Evolutionary conservation across 2,329 filamentous ascomycete species (phyloP), one percentile per base, ranked within the genome.

Genomic region (Claviceps spartinae): DNA sequence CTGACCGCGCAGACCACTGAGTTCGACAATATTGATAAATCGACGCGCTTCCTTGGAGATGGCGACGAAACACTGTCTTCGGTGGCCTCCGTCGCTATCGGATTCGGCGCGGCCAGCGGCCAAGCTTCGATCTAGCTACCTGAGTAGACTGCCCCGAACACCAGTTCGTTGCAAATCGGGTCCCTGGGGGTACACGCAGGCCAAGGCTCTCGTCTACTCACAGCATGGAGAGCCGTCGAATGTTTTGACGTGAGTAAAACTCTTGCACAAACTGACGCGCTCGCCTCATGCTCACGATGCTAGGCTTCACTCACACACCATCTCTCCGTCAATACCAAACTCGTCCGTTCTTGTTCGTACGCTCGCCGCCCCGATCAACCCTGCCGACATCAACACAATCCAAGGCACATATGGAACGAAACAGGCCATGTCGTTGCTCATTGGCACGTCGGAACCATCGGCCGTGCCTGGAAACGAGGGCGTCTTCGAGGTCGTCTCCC

Each of bases 321-420:
- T 91, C 63, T 84, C 84, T 4, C 86, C 87, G 3, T 77, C 80
- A 3, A 78, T 89, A 56, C 84, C 86, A 47, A 66, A 73, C 37
- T 69, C 68, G 47, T 71, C 76, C 47, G 70, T 94, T 59, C 89
- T 91, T 51, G 74, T 98, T 54, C 88, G 88, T 67, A 84, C 93
- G 61, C 86, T 98, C 61, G 87, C 90, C 36, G 82, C 89, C 1
- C 88, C 93, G 53, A 88, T 98, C 68, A 98, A 98, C 72, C 93
- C 93, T 24, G 90, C 93, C 63, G 93, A 98, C 71, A 87, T 98
- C 68, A 98, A 98, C 74, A 91, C 91, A 62, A 87, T 98, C 62
- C 93, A 98, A 73, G 93, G 93, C 58, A 89, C 91, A 4, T 98
- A 98, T 72, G 91, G 91, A 55, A 82, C 82, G 46, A 88, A 88